Base-by-base conservation (phyloP, 2,329 filamentous ascomycete genomes). In the Thermochaetoides dissita region DNA sequence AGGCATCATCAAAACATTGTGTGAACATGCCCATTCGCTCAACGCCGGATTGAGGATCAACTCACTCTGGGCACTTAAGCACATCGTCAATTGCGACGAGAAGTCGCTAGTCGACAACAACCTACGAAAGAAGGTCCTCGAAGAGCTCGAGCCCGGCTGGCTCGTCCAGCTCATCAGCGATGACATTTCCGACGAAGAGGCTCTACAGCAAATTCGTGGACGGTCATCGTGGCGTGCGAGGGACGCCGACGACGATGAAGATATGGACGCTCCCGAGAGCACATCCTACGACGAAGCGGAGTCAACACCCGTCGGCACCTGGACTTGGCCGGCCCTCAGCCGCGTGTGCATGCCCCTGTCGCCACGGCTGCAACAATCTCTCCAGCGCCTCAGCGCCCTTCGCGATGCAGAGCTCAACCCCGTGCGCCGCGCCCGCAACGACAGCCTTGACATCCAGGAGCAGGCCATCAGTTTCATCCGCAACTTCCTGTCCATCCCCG, bases 21-120 rank as follows among this genome's bases (percentile, higher is more conserved):
- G 87, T 55, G 76, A 84, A 51, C 84, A 94, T 57, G 86, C 88
- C 1, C 84, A 84, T 58, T 91, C 84, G 0, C 71, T 74, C 37
- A 84, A 89, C 54, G 74, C 82, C n/a, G 76, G 79, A 37, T 67
- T 96, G 41, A 77, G 86, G 24, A 69, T 93, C 28, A 87, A 91
- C 53, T 87, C 88, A 17, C 63, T 98, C 2, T 98, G 91, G 89
- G 86, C 87, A 6, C 65, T 98, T 44, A 96, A 96, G 57, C 86
- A 96, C 61, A 72, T 95, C 39, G 81, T 94, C 3, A 24, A 24
- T 24, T 24, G 17, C 5, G 17, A 24, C 17, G 17, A 24, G 17
- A 24, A 24, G 17, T 73, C 83, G 48, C 79, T 77, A 17, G 76
- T 83, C 6, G 72, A 73, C 11, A 77, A 81, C 36, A 73, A 81